These are phyloP conservation scores for Adenanthera pavonina DNA, from an alignment of 306 rosid genomes.

Conservation along the genomic window DNA sequence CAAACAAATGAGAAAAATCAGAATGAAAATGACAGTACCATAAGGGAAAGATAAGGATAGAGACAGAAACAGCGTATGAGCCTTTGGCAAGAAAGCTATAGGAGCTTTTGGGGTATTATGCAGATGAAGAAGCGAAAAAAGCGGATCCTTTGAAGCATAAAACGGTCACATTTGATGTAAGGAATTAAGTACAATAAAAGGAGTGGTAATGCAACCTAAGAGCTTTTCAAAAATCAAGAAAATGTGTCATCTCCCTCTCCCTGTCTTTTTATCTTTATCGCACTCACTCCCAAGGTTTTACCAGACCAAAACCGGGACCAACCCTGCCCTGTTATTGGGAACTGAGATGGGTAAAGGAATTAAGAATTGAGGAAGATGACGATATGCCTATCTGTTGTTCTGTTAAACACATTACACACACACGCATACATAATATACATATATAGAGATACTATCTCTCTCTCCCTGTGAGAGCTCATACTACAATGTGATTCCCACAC, in stretches of 20 bases:
- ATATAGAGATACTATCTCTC: background rate
- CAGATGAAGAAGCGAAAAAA: constrained; percentile 62
- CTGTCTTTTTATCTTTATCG: constrained; percentile 33
- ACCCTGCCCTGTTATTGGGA: constrained; percentile 57
- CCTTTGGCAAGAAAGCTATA: constrained; percentile 34
- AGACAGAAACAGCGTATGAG: background rate
- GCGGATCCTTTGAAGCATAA: constrained; percentile 74
- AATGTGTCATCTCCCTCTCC: background rate
- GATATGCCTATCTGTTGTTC: constrained; percentile 32
- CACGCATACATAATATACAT: no score
- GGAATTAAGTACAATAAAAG: constrained; percentile 59
- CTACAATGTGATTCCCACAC: constrained; percentile 33
- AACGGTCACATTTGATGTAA: constrained; percentile 55
- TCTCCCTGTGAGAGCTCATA: background rate
- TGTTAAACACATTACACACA: background rate
- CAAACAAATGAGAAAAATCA: constrained; percentile 39
- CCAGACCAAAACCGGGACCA: constrained; percentile 53
- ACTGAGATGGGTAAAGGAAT: constrained; percentile 44
- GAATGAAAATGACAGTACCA: constrained; percentile 54
- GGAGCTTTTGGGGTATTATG: constrained; percentile 31
- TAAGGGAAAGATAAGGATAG: constrained; percentile 12
- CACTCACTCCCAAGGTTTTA: constrained; percentile 84
- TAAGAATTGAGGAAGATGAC: constrained; percentile 56
- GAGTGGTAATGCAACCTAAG: constrained; percentile 27
- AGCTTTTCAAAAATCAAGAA: background rate